Percentiles rank a stretch among this genome's conserved stretches.
phyloP scores from a whole-genome alignment of 2,329 filamentous ascomycete genomes.

The Alternaria longipes region DNA sequence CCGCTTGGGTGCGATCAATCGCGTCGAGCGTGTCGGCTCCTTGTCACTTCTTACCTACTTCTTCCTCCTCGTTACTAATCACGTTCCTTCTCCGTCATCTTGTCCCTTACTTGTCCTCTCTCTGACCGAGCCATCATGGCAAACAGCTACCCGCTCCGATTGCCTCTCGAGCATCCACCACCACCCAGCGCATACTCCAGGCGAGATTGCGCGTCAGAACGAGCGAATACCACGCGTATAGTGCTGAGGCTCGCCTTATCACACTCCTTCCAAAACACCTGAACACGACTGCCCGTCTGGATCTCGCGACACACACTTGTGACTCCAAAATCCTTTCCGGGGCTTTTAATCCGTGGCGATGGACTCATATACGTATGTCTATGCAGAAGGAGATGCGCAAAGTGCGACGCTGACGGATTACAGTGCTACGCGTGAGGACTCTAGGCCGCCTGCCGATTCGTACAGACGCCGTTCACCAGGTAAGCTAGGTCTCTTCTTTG shows the following conservation, averaged over 20 bases:
- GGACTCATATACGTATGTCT: slow-evolving; percentile 52
- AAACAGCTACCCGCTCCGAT: slow-evolving; percentile 51
- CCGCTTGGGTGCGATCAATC: slow-evolving; percentile 44
- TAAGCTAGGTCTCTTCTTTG: slow-evolving; percentile 54
- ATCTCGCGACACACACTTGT: slow-evolving; percentile 2
- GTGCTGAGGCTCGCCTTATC: slow-evolving; percentile 31
- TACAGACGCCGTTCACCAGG: slow-evolving; percentile 73
- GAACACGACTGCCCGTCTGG: slow-evolving; percentile 18
- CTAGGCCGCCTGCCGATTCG: slow-evolving; percentile 58
- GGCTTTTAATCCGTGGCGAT: slow-evolving; percentile 27
- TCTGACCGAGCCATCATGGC: slow-evolving; percentile 55
- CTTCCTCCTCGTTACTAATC: slow-evolving; percentile 39
- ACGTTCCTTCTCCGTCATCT: slow-evolving; percentile 37
- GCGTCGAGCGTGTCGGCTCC: slow-evolving; percentile 41
- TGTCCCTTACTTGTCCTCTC: slow-evolving; percentile 47
- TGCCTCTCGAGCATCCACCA: slow-evolving; percentile 39
- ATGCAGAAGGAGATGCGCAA: neutral
- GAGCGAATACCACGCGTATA: slow-evolving; percentile 24
- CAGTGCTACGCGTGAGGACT: slow-evolving; percentile 60
- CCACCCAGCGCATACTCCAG: slow-evolving; percentile 35
- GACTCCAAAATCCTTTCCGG: neutral
- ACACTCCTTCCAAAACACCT: slow-evolving; percentile 21
- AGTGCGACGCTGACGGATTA: slow-evolving; percentile 25
- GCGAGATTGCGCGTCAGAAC: slow-evolving; percentile 31
- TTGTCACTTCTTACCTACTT: slow-evolving; percentile 34